phyloP scores from a whole-genome alignment of 2,329 filamentous ascomycete genomes.

The Diaporthe vaccinii region DNA sequence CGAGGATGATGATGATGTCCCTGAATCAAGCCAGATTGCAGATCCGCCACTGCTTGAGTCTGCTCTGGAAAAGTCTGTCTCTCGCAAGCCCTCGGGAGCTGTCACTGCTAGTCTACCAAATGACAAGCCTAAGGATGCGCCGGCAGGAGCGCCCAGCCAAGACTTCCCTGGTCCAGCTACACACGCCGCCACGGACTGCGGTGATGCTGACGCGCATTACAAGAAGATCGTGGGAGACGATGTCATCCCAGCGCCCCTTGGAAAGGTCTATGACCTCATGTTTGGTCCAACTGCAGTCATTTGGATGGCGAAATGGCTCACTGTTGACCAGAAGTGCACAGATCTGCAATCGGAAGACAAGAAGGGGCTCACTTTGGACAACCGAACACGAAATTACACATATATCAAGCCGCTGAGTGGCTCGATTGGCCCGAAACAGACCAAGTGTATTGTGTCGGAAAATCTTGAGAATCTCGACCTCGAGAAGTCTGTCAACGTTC shows the following conservation, averaged over 20 bases:
- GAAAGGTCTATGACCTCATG: conserved; percentile 89
- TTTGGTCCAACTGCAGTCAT: conserved; percentile 84
- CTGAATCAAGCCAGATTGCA: conserved; percentile 52
- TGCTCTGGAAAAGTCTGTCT: conserved; percentile 72
- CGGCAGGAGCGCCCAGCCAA: conserved; percentile 56
- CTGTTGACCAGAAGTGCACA: conserved; percentile 87
- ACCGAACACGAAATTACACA: conserved; percentile 79
- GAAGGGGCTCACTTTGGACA: conserved; percentile 81
- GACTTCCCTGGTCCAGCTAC: conserved; percentile 89
- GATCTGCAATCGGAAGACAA: conserved; percentile 92
- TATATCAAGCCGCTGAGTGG: conserved; percentile 93
- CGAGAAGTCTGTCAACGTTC: conserved; percentile 88
- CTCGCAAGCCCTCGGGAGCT: conserved; percentile 79
- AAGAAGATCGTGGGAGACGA: conserved; percentile 90
- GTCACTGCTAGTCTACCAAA: conserved; percentile 58
- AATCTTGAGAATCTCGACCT: conserved; percentile 87
- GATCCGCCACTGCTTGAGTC: conserved; percentile 62
- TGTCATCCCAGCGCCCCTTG: conserved; percentile 85
- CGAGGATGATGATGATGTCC: conserved; percentile 77
- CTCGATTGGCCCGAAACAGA: conserved; percentile 91
- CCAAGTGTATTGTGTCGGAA: conserved; percentile 92
- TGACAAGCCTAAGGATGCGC: conserved; percentile 65
- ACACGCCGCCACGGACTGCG: conserved; percentile 88
- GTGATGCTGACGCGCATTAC: conserved; percentile 83
- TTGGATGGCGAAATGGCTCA: conserved; percentile 90